Conservation (phyloP, 441 rosid genomes). For the Jatropha podagrica region DNA sequence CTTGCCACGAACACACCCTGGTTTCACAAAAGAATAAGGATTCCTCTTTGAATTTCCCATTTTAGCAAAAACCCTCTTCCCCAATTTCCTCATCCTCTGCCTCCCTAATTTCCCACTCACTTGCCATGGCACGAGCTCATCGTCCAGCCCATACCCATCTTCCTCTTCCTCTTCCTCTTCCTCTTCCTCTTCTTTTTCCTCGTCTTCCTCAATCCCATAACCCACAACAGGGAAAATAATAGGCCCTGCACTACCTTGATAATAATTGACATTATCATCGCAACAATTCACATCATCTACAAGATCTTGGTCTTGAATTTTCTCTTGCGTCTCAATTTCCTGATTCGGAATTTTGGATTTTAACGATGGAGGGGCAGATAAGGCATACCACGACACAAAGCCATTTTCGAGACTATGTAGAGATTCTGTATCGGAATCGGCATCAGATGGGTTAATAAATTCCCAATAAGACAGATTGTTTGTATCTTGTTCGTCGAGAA, state of each 20-base stretch:
- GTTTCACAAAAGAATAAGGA: slow-evolving; percentile 45
- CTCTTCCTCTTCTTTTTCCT: slow-evolving; percentile 17
- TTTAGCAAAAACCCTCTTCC: slow-evolving; percentile 59
- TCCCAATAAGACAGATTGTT: slow-evolving; percentile 42
- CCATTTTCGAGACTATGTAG: slow-evolving; percentile 26
- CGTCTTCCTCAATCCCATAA: slow-evolving; percentile 5
- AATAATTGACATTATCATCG: neutral
- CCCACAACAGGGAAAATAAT: neutral
- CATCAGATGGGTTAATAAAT: slow-evolving; percentile 45
- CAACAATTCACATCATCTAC: neutral
- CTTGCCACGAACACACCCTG: slow-evolving; percentile 67
- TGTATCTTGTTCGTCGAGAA: slow-evolving; percentile 11
- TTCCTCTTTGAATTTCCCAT: slow-evolving; percentile 48
- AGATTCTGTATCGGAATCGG: slow-evolving; percentile 36
- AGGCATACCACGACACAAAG: slow-evolving; percentile 23
- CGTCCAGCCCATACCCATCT: slow-evolving; percentile 59
- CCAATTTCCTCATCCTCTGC: slow-evolving; percentile 75
- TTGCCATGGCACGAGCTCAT: slow-evolving; percentile 61
- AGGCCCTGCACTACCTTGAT: slow-evolving; percentile 16
- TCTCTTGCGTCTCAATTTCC: neutral
- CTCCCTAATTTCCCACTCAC: slow-evolving; percentile 56
- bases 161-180: slow-evolving; percentile 32
- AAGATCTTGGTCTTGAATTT: slow-evolving; percentile 1
- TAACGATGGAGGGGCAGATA: neutral
- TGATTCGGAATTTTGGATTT: neutral